Evolutionary conservation across 192 early-diverging fungal species (phyloP).

Genomic region (Phycomyces nitens): DNA sequence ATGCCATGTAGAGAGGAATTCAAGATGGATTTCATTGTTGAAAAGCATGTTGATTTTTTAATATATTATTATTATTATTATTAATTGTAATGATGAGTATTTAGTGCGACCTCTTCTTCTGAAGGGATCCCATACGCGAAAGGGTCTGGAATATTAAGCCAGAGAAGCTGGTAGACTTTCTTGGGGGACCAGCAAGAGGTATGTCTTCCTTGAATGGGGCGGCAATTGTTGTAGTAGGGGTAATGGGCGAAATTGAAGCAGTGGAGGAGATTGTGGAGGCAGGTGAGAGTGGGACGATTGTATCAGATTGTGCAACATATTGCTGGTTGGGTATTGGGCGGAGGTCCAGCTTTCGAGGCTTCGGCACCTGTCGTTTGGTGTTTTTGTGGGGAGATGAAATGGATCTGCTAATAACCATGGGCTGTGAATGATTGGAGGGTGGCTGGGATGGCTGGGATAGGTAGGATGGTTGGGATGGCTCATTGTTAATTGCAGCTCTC

Average conservation of each 20-base stretch:
- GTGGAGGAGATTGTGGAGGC: conserved; percentile 2
- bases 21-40: no score
- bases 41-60: no score
- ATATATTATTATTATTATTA: no score
- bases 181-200: not conserved
- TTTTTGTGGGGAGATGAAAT: not conserved
- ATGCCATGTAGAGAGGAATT: not conserved
- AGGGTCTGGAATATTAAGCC: not conserved
- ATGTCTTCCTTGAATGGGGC: not conserved
- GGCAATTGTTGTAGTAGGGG: not conserved
- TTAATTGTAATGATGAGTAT: no score
- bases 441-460: not conserved
- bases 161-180: not conserved
- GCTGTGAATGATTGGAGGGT: no score
- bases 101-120: not conserved
- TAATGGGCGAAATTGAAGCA: not conserved
- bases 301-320: not conserved
- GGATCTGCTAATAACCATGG: no score
- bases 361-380: not conserved
- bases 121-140: not conserved
- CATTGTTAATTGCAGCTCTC: no score
- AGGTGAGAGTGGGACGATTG: not conserved
- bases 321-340: conserved; percentile 1
- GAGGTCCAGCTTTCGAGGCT: conserved; percentile 9
- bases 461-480: not conserved